phyloP scores from a whole-genome alignment of 805 yeast genomes.

The Spathaspora passalidarum region DNA sequence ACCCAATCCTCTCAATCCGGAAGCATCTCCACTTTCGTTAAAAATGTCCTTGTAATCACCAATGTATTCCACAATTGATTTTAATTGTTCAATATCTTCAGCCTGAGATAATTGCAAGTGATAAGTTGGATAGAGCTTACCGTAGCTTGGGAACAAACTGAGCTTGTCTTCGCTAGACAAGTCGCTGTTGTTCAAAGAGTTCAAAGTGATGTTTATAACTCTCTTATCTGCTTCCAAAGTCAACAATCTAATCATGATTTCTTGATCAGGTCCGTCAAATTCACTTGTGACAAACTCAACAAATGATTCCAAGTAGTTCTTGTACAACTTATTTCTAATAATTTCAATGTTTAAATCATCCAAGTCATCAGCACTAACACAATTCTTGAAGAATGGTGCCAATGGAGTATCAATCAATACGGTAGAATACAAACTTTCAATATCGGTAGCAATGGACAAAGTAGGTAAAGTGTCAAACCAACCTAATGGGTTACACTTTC shows the following conservation, averaged over 20 bases:
- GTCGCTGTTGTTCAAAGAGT: constrained; percentile 78
- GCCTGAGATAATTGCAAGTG: constrained; percentile 66
- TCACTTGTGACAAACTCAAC: constrained; percentile 57
- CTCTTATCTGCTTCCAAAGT: constrained; percentile 95
- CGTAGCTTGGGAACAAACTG: constrained; percentile 75
- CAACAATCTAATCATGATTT: constrained; percentile 73
- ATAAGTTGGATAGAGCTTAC: constrained; percentile 71
- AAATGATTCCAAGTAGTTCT: constrained; percentile 91
- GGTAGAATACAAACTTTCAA: constrained; percentile 87
- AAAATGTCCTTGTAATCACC: constrained; percentile 65
- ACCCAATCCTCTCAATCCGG: constrained; percentile 64
- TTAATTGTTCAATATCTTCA: constrained; percentile 85
- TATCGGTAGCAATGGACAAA: constrained; percentile 88
- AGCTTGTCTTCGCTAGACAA: constrained; percentile 70
- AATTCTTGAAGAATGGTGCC: constrained; percentile 92
- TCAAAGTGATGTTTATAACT: constrained; percentile 84
- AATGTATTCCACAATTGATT: constrained; percentile 57
- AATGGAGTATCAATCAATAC: constrained; percentile 95
- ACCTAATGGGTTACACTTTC: constrained; percentile 94
- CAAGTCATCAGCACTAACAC: constrained; percentile 81
- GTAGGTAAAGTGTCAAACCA: constrained; percentile 99
- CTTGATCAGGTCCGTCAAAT: constrained; percentile 73
- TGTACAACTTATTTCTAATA: constrained; percentile 85
- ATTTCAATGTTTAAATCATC: constrained; percentile 96
- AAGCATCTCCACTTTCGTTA: constrained; percentile 31